phyloP scores from a whole-genome alignment of 495 filamentous ascomycete species.

The Tuber aestivum region DNA sequence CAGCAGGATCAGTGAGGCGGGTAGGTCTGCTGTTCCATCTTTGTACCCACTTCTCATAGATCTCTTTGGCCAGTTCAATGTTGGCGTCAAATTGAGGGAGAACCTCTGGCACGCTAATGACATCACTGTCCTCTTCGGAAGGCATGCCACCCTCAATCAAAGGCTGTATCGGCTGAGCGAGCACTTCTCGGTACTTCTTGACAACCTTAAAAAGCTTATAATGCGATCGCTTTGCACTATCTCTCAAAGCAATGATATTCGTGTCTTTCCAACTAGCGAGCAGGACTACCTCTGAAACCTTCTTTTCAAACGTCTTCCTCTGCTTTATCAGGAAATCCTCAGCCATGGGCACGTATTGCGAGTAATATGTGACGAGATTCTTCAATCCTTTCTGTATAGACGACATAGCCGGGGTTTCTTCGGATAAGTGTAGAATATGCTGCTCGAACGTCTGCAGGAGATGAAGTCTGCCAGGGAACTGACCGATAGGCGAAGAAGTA shows the following conservation, averaged over 20 bases:
- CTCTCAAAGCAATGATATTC: slow-evolving; percentile 78
- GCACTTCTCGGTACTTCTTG: slow-evolving; percentile 70
- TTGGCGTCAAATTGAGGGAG: slow-evolving; percentile 9
- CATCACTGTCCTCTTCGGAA: slow-evolving; percentile 19
- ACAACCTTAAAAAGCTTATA: slow-evolving; percentile 86
- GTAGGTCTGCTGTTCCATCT: slow-evolving; percentile 59
- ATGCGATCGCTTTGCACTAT: slow-evolving; percentile 84
- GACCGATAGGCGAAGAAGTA: slow-evolving; percentile 64
- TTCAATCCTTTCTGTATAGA: slow-evolving; percentile 56
- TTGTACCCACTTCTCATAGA: slow-evolving; percentile 52
- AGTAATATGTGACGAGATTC: slow-evolving; percentile 71
- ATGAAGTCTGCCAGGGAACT: slow-evolving; percentile 65
- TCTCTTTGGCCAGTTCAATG: slow-evolving; percentile 42
- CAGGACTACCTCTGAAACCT: slow-evolving; percentile 79
- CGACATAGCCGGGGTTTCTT: slow-evolving; percentile 52
- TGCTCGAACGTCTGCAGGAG: slow-evolving; percentile 66
- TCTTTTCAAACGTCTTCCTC: slow-evolving; percentile 65
- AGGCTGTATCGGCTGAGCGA: slow-evolving; percentile 63
- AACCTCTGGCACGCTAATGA: background rate
- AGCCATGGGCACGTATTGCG: slow-evolving; percentile 60
- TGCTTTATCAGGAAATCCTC: slow-evolving; percentile 58
- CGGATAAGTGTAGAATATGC: slow-evolving; percentile 55
- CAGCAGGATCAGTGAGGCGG: slow-evolving; percentile 62
- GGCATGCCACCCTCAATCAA: slow-evolving; percentile 63
- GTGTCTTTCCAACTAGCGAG: slow-evolving; percentile 95